These are phyloP conservation scores for Pistacia atlantica DNA, from an alignment of 345 rosid genomes.

Conservation along the genomic window DNA sequence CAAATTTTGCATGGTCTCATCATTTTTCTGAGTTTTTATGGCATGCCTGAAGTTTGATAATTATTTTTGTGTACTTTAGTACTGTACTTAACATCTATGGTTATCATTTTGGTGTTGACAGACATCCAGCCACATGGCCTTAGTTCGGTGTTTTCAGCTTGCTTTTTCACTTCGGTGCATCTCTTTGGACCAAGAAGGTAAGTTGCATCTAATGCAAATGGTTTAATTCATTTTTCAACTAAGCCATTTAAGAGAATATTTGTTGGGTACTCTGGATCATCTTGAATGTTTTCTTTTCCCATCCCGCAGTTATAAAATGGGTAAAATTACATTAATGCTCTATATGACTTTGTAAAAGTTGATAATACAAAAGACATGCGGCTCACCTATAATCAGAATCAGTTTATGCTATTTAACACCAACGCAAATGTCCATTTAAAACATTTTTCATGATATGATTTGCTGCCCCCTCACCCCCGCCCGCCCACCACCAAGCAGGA, in stretches of 20 bases:
- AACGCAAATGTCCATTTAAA: background rate
- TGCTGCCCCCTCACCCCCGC: background rate
- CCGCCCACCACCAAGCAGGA: too few relatives aligned
- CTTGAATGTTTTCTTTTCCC: background rate
- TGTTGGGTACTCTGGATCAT: background rate
- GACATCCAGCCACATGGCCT: slow-evolving; percentile 78
- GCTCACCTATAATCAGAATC: background rate
- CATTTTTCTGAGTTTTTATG: background rate
- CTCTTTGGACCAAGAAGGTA: slow-evolving; percentile 75
- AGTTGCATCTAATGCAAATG: slow-evolving; percentile 21
- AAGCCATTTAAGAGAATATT: background rate
- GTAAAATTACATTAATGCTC: slow-evolving; percentile 1
- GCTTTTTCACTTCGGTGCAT: slow-evolving; percentile 80
- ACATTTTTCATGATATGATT: background rate
- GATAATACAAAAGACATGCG: background rate
- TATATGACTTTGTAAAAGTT: slow-evolving; percentile 5
- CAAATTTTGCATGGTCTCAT: background rate
- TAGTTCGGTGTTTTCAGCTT: slow-evolving; percentile 84
- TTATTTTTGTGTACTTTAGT: background rate
- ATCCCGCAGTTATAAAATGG: background rate
- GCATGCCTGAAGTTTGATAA: background rate
- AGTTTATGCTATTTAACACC: background rate
- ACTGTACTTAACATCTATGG: background rate
- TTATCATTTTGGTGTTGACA: slow-evolving; percentile 39
- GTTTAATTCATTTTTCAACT: background rate